Percentiles rank a stretch among this genome's conserved stretches.
Conservation (phyloP, 345 rosid species). For the Salix purpurea region DNA sequence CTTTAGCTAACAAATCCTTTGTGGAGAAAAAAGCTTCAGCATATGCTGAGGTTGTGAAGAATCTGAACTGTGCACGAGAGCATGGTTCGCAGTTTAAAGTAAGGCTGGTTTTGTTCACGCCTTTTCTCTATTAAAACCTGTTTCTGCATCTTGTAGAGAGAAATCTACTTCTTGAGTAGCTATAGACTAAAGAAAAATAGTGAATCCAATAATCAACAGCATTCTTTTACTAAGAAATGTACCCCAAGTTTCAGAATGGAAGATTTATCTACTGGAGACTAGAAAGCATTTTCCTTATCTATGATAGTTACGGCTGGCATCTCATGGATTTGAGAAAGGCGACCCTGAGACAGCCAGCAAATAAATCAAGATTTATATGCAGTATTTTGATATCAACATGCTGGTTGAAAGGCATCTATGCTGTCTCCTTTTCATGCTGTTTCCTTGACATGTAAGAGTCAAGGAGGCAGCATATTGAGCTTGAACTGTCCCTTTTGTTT, state of each 20-base stretch:
- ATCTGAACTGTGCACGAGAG: conserved; percentile 74
- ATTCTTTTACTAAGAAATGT: not conserved
- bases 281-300: not conserved
- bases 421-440: not conserved
- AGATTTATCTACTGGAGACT: not conserved
- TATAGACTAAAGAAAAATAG: not conserved
- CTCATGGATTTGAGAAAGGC: not conserved
- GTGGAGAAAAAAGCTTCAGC: conserved; percentile 72
- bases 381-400: not conserved
- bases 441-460: not conserved
- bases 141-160: not conserved
- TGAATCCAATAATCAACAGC: not conserved
- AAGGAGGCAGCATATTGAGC: not conserved
- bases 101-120: conserved; percentile 22
- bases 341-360: not conserved
- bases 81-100: conserved; percentile 75
- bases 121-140: not conserved
- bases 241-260: not conserved
- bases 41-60: conserved; percentile 78
- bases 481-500: not conserved
- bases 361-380: not conserved
- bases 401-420: not conserved
- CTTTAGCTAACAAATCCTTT: conserved; percentile 58
- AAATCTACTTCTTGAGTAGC: not conserved
- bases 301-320: not conserved